phyloP scores from a whole-genome alignment of 2,329 filamentous ascomycete species.

The Helotiales sp. region DNA sequence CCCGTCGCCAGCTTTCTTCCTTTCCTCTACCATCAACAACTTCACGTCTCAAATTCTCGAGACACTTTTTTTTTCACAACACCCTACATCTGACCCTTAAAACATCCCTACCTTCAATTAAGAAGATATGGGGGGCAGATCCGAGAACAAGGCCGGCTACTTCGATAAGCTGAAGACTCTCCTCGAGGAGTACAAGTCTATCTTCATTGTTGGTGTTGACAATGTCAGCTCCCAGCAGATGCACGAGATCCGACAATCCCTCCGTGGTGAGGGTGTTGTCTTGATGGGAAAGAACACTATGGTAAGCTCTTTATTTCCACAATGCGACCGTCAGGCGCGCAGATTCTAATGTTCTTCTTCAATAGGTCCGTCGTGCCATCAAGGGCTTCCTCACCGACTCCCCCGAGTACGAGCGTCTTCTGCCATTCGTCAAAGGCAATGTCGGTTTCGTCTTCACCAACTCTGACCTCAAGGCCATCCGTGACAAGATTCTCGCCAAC shows the following conservation, averaged over 20 bases:
- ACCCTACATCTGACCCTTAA: constrained; percentile 71
- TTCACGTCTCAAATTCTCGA: constrained; percentile 28
- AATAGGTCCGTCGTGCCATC: constrained; percentile 89
- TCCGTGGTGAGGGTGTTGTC: constrained; percentile 91
- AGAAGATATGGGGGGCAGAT: constrained; percentile 99
- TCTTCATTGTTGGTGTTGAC: constrained; percentile 98
- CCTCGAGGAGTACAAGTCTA: constrained; percentile 93
- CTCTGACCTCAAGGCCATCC: constrained; percentile 85
- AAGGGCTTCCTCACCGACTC: constrained; percentile 90
- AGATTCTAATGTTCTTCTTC: constrained; percentile 25
- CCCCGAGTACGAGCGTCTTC: constrained; percentile 97
- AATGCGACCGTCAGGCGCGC: background rate
- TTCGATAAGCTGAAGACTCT: constrained; percentile 99
- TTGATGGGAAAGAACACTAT: constrained; percentile 99
- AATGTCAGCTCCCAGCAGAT: constrained; percentile 99
- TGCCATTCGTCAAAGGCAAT: constrained; percentile 96
- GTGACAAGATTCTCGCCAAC: constrained; percentile 95
- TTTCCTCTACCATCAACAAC: constrained; percentile 9
- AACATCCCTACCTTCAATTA: constrained; percentile 96
- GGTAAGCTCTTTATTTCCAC: constrained; percentile 56
- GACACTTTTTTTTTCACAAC: constrained; percentile 28
- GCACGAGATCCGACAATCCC: constrained; percentile 97
- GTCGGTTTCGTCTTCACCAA: constrained; percentile 99
- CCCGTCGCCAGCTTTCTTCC: too few relatives aligned
- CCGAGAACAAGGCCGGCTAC: constrained; percentile 91